phyloP scores from a whole-genome alignment of 1,139 yeast genomes.

The Meyerozyma guilliermondii region DNA sequence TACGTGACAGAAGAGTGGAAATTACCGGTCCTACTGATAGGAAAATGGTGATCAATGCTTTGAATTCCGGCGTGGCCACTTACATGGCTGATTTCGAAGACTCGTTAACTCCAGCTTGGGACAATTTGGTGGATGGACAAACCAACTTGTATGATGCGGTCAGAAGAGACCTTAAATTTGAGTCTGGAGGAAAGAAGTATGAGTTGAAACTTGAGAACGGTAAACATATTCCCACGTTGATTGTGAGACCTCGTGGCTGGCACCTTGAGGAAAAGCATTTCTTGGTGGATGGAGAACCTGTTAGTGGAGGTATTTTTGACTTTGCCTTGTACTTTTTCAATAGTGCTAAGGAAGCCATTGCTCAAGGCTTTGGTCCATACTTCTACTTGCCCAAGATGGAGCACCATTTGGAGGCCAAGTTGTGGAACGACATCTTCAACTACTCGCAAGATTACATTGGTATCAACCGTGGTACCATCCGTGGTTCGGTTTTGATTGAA shows the following conservation, averaged over 20 bases:
- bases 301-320: conserved; percentile 71
- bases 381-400: conserved; percentile 80
- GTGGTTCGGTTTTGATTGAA: conserved; percentile 76
- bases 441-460: conserved; percentile 64
- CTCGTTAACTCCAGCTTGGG: conserved; percentile 95
- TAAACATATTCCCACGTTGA: conserved; percentile 65
- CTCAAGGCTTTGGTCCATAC: conserved; percentile 69
- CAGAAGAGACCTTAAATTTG: conserved; percentile 57
- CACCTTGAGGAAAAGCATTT: conserved; percentile 74
- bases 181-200: conserved; percentile 57
- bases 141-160: conserved; percentile 87
- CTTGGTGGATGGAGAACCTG: conserved; percentile 68
- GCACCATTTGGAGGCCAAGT: conserved; percentile 72
- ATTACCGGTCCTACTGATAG: conserved; percentile 89
- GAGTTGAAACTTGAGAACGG: conserved; percentile 49
- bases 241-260: conserved; percentile 87
- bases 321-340: conserved; percentile 74
- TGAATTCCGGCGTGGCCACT: conserved; percentile 83
- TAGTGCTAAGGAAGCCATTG: conserved; percentile 58
- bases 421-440: conserved; percentile 75
- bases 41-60: conserved; percentile 90
- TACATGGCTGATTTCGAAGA: conserved; percentile 97
- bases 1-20: conserved; percentile 75
- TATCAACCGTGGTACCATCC: conserved; percentile 64
- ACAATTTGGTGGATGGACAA: conserved; percentile 82